Conservation (phyloP, 176 grass and related monocot species). For the Chloris gayana region DNA sequence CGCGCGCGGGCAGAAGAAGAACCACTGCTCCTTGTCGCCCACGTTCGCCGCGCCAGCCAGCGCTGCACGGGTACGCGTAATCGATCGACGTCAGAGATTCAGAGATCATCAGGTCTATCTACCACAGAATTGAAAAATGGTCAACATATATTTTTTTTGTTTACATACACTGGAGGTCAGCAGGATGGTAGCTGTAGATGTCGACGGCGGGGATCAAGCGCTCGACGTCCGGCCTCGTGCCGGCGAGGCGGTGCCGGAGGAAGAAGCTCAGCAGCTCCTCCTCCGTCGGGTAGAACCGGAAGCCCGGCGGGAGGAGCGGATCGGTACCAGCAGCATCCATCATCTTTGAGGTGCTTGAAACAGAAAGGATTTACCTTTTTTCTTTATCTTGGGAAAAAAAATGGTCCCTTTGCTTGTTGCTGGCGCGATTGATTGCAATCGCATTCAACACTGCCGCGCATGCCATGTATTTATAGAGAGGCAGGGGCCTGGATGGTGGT, state of each 20-base stretch:
- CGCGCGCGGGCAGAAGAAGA: constrained; percentile 76
- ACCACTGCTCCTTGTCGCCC: constrained; percentile 62
- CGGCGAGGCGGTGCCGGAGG: constrained; percentile 61
- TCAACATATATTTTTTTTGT: too few species aligned
- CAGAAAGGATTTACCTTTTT: too few species aligned
- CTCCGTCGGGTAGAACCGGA: constrained; percentile 84
- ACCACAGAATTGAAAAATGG: too few species aligned
- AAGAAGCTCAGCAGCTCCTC: constrained; percentile 80
- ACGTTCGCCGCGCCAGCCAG: constrained; percentile 55
- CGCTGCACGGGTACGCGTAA: neutral
- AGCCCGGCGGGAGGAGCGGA: constrained; percentile 38
- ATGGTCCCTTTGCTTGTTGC: too few species aligned
- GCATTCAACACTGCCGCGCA: neutral
- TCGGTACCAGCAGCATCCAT: neutral
- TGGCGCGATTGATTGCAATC: neutral
- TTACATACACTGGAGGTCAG: constrained; percentile 56
- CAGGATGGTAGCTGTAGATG: constrained; percentile 65
- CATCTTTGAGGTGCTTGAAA: neutral
- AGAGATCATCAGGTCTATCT: neutral
- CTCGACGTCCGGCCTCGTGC: constrained; percentile 38
- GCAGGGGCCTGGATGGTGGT: neutral
- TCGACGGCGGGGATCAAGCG: constrained; percentile 69
- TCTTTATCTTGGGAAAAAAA: too few species aligned
- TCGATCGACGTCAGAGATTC: neutral
- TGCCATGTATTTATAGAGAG: neutral